Conservation (phyloP, 2,329 filamentous ascomycete species). For the Zopfia rhizophila region DNA sequence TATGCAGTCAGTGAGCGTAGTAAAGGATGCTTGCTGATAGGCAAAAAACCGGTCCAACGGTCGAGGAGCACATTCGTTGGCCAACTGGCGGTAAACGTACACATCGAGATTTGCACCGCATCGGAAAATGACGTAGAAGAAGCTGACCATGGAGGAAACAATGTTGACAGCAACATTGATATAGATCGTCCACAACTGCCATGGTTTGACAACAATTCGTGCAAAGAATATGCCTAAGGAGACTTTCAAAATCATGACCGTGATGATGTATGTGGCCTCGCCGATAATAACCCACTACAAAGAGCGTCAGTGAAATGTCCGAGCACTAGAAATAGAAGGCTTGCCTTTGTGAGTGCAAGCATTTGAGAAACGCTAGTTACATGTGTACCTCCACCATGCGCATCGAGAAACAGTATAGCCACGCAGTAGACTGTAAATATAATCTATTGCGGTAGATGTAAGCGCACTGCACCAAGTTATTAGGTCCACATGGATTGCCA, state of each 20-base stretch:
- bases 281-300: conserved; percentile 47
- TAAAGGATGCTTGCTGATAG: conserved; percentile 51
- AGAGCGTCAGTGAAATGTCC: no score
- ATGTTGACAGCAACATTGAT: conserved; percentile 51
- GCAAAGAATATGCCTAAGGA: conserved; percentile 58
- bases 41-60: conserved; percentile 63
- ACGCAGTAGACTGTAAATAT: conserved; percentile 46
- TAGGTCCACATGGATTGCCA: conserved; percentile 7
- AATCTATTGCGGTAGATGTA: conserved; percentile 29
- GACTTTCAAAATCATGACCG: conserved; percentile 56
- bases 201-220: conserved; percentile 53
- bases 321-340: background rate
- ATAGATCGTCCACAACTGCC: conserved; percentile 52
- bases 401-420: conserved; percentile 37
- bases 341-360: conserved; percentile 40
- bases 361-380: conserved; percentile 35
- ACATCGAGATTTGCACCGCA: conserved; percentile 51
- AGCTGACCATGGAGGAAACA: conserved; percentile 51
- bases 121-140: conserved; percentile 64
- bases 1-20: conserved; percentile 43
- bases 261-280: conserved; percentile 53
- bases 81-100: conserved; percentile 43
- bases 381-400: conserved; percentile 47
- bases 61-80: conserved; percentile 54
- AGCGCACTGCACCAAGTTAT: background rate